phyloP scores from a whole-genome alignment of 352 stramenopile genomes.

The Pelagophyceae sp. region DNA sequence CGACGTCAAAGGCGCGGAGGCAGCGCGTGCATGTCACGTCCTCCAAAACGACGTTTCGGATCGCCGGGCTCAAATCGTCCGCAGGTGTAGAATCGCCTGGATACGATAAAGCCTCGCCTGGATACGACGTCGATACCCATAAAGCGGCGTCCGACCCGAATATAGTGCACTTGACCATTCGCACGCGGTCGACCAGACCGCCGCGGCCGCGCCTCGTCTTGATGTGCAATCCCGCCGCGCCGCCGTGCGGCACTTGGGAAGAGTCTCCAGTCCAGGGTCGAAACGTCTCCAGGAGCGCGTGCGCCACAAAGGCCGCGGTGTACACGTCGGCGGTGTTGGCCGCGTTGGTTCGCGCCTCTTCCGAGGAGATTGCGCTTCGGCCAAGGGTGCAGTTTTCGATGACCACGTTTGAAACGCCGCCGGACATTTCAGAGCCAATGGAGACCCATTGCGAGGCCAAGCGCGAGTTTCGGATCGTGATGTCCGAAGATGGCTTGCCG shows the following conservation, averaged over 20 bases:
- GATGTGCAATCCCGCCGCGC: neutral
- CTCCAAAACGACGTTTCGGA: neutral
- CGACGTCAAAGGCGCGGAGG: neutral
- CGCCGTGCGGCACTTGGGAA: neutral
- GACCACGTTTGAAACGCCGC: neutral
- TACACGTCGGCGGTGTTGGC: neutral
- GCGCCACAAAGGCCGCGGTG: neutral
- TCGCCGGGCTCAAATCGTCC: neutral
- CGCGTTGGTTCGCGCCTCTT: neutral
- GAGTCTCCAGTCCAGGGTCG: neutral
- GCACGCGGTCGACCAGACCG: neutral
- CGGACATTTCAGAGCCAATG: neutral
- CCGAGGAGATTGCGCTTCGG: neutral
- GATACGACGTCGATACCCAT: neutral
- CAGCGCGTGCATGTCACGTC: neutral
- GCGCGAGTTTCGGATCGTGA: neutral
- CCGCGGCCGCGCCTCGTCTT: neutral
- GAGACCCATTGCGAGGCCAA: neutral
- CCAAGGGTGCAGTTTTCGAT: constrained; percentile 3
- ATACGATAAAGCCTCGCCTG: neutral
- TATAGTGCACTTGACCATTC: neutral
- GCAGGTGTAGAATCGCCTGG: neutral
- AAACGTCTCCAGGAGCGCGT: neutral
- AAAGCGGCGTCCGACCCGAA: neutral
- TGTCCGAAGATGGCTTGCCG: neutral